A percentile compares a stretch with the other conserved stretches of the same genome.
Evolutionary conservation across 306 rosid species (phyloP).

Genomic region (Bauhinia variegata): DNA sequence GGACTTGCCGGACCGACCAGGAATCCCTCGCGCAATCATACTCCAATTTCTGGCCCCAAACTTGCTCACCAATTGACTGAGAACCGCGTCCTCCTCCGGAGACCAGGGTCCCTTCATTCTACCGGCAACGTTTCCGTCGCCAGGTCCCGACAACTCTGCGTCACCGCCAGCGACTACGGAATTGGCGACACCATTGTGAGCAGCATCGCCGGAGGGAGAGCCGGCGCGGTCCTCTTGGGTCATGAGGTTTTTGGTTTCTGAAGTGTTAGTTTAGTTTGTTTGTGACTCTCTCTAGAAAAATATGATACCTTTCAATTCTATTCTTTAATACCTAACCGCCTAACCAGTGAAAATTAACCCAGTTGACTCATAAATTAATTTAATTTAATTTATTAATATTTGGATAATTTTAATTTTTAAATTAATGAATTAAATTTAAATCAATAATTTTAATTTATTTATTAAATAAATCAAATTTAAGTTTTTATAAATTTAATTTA

Average conservation of each 20-base stretch:
- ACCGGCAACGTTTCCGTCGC: constrained; percentile 8
- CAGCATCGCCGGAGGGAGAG: constrained; percentile 11
- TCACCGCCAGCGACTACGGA: neutral
- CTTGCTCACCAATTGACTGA: constrained; percentile 61
- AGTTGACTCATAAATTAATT: no score
- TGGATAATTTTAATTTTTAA: no score
- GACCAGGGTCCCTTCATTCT: constrained; percentile 84
- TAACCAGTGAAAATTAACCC: no score
- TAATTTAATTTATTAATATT: no score
- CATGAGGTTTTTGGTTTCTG: constrained; percentile 34
- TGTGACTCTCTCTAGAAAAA: constrained; percentile 2
- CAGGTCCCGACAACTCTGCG: constrained; percentile 9
- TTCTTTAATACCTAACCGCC: constrained; percentile 13
- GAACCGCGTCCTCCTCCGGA: constrained; percentile 56
- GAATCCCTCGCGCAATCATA: constrained; percentile 73
- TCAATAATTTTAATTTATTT: no score
- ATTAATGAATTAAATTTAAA: no score
- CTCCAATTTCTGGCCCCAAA: constrained; percentile 86
- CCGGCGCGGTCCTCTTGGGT: constrained; percentile 24
- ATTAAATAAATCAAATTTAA: no score
- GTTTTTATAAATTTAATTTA: no score
- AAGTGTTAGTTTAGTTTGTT: constrained; percentile 29
- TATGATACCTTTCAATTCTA: no score
- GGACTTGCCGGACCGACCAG: constrained; percentile 81
- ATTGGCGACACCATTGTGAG: constrained; percentile 18